Conservation (phyloP, 768 basidiomycete genomes). For the Basidioascus undulatus region DNA sequence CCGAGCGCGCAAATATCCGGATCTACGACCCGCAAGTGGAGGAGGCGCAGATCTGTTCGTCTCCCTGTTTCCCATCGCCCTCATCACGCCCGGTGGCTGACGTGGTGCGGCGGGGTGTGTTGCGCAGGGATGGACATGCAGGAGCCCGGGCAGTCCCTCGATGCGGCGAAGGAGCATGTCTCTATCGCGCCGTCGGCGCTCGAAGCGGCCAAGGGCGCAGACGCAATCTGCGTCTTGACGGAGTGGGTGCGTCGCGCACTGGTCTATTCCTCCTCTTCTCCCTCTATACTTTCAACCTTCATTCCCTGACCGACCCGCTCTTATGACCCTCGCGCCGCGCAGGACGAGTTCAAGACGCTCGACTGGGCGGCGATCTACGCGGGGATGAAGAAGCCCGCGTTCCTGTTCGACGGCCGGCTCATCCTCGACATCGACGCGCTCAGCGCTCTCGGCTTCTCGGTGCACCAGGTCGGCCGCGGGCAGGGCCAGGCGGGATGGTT, state of each 20-base stretch:
- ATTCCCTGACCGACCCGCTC: neutral
- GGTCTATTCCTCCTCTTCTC: neutral
- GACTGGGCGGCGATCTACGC: slow-evolving; percentile 71
- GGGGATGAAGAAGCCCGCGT: slow-evolving; percentile 92
- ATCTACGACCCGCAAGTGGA: slow-evolving; percentile 78
- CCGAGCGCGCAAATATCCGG: slow-evolving; percentile 61
- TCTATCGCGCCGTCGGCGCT: slow-evolving; percentile 50
- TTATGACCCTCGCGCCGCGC: slow-evolving; percentile 21
- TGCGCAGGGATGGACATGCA: slow-evolving; percentile 30
- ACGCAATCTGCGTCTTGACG: slow-evolving; percentile 86
- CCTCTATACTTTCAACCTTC: neutral
- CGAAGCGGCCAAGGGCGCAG: slow-evolving; percentile 68
- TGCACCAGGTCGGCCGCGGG: slow-evolving; percentile 19
- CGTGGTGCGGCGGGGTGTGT: slow-evolving; percentile 18
- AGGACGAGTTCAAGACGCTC: slow-evolving; percentile 85
- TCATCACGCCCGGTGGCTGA: too few species aligned
- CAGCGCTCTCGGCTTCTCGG: slow-evolving; percentile 65
- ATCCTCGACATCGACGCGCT: slow-evolving; percentile 61
- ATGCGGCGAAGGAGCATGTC: slow-evolving; percentile 64
- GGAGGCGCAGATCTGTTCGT: slow-evolving; percentile 69
- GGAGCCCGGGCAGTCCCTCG: too few species aligned
- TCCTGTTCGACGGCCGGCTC: slow-evolving; percentile 68
- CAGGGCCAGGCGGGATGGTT: neutral
- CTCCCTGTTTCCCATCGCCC: too few species aligned
- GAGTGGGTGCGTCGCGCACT: slow-evolving; percentile 33